Base-by-base conservation (phyloP, 345 rosid species). In the Kandelia obovata region DNA sequence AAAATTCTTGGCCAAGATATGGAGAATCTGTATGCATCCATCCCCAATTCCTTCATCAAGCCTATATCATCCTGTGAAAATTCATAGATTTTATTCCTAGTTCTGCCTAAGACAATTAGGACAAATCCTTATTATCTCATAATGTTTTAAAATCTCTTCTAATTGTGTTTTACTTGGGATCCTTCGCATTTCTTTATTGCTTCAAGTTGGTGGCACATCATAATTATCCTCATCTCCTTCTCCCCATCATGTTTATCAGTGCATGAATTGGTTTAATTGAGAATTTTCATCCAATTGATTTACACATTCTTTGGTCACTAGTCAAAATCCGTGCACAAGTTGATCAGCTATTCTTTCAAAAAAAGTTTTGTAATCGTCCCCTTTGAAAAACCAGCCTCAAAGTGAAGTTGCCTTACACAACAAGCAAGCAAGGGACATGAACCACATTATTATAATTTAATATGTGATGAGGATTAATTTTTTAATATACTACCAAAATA, bases 1-100 rank as follows among this genome's bases (percentile, higher is more conserved):
- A 87, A 88, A 52, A 94, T 91, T 87, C 97, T 86, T 46, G 97
- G 57, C 97, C 98, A 94, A 66, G 97, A 89, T 82, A 94, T 91
- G 21, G 97, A 89, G 71, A 91, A 89, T 83, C 96, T 82, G 66
- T 91, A 94, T 34, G 96, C 96, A 76, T 94, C 96, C 95, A 94
- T 87, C 67, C 88, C 88, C 70, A 94, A 73, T 80, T 87, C 91
- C 80, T 86, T 89, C 97, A 94, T 91, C 84, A 94, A 80, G 55
- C 77, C 87, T 78, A 91, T 81, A 70, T 94, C 95, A 58, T 74
- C 86, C 96, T 91, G 91, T 69, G 65, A 72, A 65, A 26, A 57
- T 31, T 8, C 2, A 4, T 10, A 5, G 30, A 6, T 58, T 39
- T 73, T 3, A 34, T 30, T 39, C 60, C 27, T 34, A 53, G 17